phyloP scores from a whole-genome alignment of 768 basidiomycete species.

The Butyriboletus loyo region DNA sequence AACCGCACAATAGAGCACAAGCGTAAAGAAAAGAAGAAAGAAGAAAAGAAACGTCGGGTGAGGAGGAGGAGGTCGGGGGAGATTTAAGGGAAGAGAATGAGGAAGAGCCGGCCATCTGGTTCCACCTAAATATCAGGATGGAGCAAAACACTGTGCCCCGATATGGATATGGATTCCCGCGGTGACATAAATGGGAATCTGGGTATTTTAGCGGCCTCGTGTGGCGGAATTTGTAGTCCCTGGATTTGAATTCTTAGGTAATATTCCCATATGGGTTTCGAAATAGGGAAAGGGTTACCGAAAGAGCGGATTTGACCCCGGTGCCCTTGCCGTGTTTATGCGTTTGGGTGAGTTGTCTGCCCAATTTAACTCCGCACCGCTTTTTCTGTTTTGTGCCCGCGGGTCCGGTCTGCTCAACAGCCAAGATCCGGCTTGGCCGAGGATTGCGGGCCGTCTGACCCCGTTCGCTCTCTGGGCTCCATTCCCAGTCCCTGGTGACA shows the following conservation, averaged over 20 bases:
- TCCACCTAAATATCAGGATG: conserved; percentile 37
- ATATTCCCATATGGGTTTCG: conserved; percentile 24
- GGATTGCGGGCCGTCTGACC: conserved; percentile 16
- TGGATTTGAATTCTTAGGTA: conserved; percentile 29
- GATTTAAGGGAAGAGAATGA: conserved; percentile 25
- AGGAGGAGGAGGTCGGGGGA: conserved; percentile 32
- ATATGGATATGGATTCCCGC: conserved; percentile 13
- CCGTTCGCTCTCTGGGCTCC: conserved; percentile 8
- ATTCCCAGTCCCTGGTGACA: conserved; percentile 17
- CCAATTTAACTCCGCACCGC: conserved; percentile 23
- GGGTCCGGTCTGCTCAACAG: conserved; percentile 17
- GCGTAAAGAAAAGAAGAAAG: conserved; percentile 21
- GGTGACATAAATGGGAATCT: conserved; percentile 10
- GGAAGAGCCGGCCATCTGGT: conserved; percentile 29
- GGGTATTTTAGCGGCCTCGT: conserved; percentile 31
- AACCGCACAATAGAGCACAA: conserved; percentile 36
- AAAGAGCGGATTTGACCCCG: conserved; percentile 19
- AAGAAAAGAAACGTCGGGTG: conserved; percentile 39
- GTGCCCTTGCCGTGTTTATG: conserved; percentile 24
- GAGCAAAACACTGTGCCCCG: not conserved
- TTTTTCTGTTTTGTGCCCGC: conserved; percentile 21
- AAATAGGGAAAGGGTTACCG: conserved; percentile 5
- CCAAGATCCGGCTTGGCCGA: conserved; percentile 30
- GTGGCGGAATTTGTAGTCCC: conserved; percentile 34
- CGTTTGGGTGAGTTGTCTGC: conserved; percentile 17